A percentile compares a stretch with the other conserved stretches of the same genome.
These are phyloP conservation scores for Carex kokanica DNA, from an alignment of 176 grass and related monocot genomes.

Conservation along the genomic window DNA sequence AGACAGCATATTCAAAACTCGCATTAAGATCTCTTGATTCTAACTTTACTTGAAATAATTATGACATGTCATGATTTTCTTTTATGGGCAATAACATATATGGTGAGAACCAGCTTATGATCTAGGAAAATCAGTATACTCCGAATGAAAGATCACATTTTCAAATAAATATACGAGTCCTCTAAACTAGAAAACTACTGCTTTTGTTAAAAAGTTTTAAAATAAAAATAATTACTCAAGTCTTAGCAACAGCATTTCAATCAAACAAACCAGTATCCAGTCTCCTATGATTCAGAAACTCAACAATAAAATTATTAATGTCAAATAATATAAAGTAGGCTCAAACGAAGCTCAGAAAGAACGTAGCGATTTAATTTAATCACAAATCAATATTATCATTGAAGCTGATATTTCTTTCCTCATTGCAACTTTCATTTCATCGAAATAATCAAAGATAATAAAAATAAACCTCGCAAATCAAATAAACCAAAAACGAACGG, in stretches of 20 bases:
- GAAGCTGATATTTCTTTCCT: slow-evolving; percentile 35
- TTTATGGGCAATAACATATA: too few relatives aligned
- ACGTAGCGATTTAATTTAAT: slow-evolving; percentile 65
- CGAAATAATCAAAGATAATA: not conserved
- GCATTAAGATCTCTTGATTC: too few relatives aligned
- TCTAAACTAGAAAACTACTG: not conserved
- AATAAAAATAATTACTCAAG: not conserved
- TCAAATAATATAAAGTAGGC: not conserved
- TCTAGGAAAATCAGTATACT: too few relatives aligned
- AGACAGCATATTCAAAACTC: too few relatives aligned
- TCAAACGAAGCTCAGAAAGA: slow-evolving; percentile 45
- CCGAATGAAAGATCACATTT: too few relatives aligned
- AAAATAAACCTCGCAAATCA: not conserved
- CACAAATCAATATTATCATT: slow-evolving; percentile 45
- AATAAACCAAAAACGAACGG: not conserved
- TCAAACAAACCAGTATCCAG: not conserved
- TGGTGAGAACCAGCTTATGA: too few relatives aligned
- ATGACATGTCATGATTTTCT: too few relatives aligned
- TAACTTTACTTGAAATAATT: too few relatives aligned
- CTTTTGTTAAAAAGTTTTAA: too few relatives aligned
- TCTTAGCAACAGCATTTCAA: too few relatives aligned
- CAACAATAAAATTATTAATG: too few relatives aligned
- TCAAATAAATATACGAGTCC: not conserved
- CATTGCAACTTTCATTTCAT: slow-evolving; percentile 31
- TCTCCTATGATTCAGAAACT: not conserved